Evolutionary conservation across 2,329 filamentous ascomycete genomes (phyloP), one percentile per base, ranked within the genome.

Genomic region (Cercospora beticola): DNA sequence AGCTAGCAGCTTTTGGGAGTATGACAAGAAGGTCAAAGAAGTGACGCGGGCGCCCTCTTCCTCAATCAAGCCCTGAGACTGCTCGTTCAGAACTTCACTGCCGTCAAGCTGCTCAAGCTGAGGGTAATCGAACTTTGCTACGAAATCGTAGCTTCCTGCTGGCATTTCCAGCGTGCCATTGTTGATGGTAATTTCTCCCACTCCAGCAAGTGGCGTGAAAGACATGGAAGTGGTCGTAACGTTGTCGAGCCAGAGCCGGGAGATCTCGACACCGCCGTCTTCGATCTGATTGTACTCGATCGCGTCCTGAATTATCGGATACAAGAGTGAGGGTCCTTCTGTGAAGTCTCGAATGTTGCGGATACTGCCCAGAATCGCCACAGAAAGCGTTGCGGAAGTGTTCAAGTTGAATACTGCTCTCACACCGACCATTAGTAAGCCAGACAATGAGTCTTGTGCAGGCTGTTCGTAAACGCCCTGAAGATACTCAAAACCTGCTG

Each of bases 1-100:
- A 1, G 89, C 88, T 2, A 89, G 80, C 0, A 90, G 80, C 71
- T 90, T 90, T 33, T 87, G 81, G 0, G 82, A 85, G 71, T 90
- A 90, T 0, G 88, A 90, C 4, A 90, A 79, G 76, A 90, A 90
- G 0, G 87, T 86, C 0, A 90, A 78, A 0, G 87, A 86, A 0
- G 81, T 81, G 0, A 84, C 82, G 64, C 86, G 81, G 46, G 82
- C 82, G 0, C 82, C 77, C 31, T 83, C 78, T 56, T 86, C 77
- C 0, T 77, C 69, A 28, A 86, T 83, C 3, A 89, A 77, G 7
- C 76, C 75, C 28, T 81, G 78, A 0, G 85, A 85, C 0, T 80
- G 74, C 0, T 81, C 72, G 66, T 84, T 86, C 5, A 90, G 75
- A 0, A 88, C 85, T 54, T 86, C 78, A 3, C 77, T 68, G 0